Evolutionary conservation across 2,329 filamentous ascomycete genomes (phyloP), one percentile per base, ranked within the genome.

Genomic region (Neospermospora avenae): DNA sequence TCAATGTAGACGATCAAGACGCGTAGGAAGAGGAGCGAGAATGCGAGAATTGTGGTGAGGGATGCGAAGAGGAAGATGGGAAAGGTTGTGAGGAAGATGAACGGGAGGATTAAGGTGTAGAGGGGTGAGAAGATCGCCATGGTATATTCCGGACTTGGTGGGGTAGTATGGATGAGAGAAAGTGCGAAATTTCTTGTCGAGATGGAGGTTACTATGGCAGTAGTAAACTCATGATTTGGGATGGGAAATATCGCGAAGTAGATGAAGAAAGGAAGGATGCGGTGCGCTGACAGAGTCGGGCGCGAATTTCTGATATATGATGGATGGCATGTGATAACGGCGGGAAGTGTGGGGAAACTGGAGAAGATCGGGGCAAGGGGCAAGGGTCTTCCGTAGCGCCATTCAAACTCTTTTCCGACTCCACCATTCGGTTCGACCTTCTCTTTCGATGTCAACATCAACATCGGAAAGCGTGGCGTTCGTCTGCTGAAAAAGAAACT

Each of bases 1-100:
- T 89, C 85, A 62, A 87, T 74, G 69, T 88, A 89, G 58, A 88
- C 81, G 55, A 87, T 70, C 48, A 81, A 75, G 24, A 86, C 80
- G 24, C 86, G 81, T 63, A 87, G 74, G 68, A 84, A 79, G 52
- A 90, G 80, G 37, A 87, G 77, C 39, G 81, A 77, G 64, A 87
- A 82, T 41, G 87, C 84, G 51, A 88, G 66, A 4, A 78, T 80
- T 57, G 86, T 85, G 34, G 87, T 89, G 64, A 88, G 74, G 63
- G 80, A 81, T 55, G 87, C 87, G 57, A 85, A 81, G 53, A 88
- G 70, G 66, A 84, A 79, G 56, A 89, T 78, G 8, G 87, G 86
- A 13, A 88, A 74, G 22, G 85, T 85, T 68, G 87, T 77, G 64
- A 87, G 64, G 68, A 84, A 78, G 65, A 89, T 76, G 68, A 87